Conservation (phyloP, 768 basidiomycete species). For the Sporobolomyces pararoseus region DNA sequence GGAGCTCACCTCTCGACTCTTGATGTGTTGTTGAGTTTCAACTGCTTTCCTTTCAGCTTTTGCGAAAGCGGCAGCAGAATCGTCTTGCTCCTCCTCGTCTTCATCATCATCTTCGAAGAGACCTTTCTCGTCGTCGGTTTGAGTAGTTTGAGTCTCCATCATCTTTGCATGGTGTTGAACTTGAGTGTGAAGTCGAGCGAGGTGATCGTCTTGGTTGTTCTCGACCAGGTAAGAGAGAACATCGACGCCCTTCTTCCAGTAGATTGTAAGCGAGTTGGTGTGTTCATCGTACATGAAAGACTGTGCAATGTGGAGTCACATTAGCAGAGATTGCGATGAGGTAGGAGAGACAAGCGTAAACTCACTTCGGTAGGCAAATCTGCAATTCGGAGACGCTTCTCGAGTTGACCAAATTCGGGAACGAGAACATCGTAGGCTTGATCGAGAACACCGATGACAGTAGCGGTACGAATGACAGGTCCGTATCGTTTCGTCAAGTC, state of each 20-base stretch:
- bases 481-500: conserved; percentile 93
- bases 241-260: conserved; percentile 81
- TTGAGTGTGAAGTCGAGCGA: conserved; percentile 88
- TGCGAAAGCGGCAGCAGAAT: neutral
- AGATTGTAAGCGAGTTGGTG: conserved; percentile 82
- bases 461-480: conserved; percentile 90
- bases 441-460: conserved; percentile 91
- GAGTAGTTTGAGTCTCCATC: conserved; percentile 83
- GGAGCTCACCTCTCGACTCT: conserved; percentile 67
- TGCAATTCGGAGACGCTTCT: conserved; percentile 97
- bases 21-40: conserved; percentile 63
- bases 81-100: conserved; percentile 61
- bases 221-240: conserved; percentile 93
- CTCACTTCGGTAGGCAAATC: conserved; percentile 96
- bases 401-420: conserved; percentile 87
- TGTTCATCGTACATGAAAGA: conserved; percentile 97
- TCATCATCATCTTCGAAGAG: conserved; percentile 74
- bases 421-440: conserved; percentile 95
- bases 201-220: conserved; percentile 90
- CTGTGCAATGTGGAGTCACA: conserved; percentile 50
- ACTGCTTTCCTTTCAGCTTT: conserved; percentile 9
- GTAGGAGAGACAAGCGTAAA: conserved; percentile 16
- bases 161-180: conserved; percentile 85
- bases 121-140: conserved; percentile 78
- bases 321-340: no score